These are phyloP conservation scores for Zizania latifolia DNA, from an alignment of 176 grass and related monocot species.

Conservation along the genomic window DNA sequence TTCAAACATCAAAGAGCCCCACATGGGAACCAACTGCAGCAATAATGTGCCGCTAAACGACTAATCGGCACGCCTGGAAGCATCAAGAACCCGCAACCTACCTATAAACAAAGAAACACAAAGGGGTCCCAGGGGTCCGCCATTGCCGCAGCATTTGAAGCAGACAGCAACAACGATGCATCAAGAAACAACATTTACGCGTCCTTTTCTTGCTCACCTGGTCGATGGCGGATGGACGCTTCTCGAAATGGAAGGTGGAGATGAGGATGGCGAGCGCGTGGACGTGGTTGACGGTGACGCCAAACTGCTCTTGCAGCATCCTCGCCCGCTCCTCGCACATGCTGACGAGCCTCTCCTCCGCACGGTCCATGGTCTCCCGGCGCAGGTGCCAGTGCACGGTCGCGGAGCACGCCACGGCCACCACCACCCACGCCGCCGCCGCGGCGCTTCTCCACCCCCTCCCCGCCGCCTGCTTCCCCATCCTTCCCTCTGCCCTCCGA, in stretches of 20 bases:
- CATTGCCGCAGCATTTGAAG: not conserved
- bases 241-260: conserved; percentile 90
- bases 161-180: not conserved
- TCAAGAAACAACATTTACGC: not conserved
- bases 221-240: conserved; percentile 66
- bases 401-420: conserved; percentile 37
- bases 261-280: conserved; percentile 82
- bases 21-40: conserved; percentile 29
- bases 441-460: conserved; percentile 20
- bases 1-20: conserved; percentile 39
- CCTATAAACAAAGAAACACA: not conserved
- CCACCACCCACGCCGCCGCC: conserved; percentile 27
- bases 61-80: conserved; percentile 23
- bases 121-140: conserved; percentile 16
- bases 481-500: not conserved
- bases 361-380: conserved; percentile 56
- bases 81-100: conserved; percentile 27
- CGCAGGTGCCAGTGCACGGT: conserved; percentile 55
- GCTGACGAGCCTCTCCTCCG: conserved; percentile 62
- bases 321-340: conserved; percentile 95
- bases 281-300: conserved; percentile 88
- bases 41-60: conserved; percentile 32
- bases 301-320: conserved; percentile 98
- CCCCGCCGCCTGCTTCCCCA: conserved; percentile 4
- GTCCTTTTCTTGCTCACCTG: conserved; percentile 27